Percentiles rank a stretch among this genome's conserved stretches.
Conservation (phyloP, 805 yeast genomes). For the Clavispora vitiphila region DNA sequence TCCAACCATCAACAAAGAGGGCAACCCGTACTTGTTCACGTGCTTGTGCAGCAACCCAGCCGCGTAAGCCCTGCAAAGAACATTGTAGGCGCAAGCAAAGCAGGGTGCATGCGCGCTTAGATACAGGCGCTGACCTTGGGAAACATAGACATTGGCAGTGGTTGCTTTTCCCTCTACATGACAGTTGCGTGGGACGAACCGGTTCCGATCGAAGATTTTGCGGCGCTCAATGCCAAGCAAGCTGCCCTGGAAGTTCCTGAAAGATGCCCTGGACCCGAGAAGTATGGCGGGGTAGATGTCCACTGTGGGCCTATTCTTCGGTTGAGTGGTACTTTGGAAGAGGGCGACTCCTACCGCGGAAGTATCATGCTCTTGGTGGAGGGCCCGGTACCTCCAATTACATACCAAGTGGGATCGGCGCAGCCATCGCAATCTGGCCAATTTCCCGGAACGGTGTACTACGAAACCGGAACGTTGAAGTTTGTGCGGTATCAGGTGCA, state of each 20-base stretch:
- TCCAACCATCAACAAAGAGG: too few species aligned
- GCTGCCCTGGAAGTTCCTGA: constrained; percentile 23
- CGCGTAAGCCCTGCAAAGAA: neutral
- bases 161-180: neutral
- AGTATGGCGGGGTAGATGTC: constrained; percentile 36
- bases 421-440: constrained; percentile 28
- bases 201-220: constrained; percentile 26
- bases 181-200: constrained; percentile 6
- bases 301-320: constrained; percentile 78
- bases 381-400: constrained; percentile 31
- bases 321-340: constrained; percentile 58
- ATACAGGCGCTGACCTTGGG: neutral
- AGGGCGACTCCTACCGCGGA: constrained; percentile 55
- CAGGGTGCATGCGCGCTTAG: neutral
- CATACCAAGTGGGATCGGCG: constrained; percentile 37
- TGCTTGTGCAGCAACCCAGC: neutral
- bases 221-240: constrained; percentile 20
- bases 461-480: constrained; percentile 37
- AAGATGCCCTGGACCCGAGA: constrained; percentile 23
- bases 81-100: neutral
- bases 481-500: constrained; percentile 67
- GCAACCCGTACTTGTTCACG: too few species aligned
- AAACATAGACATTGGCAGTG: too few species aligned
- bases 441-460: constrained; percentile 43
- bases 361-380: constrained; percentile 60